phyloP scores from a whole-genome alignment of 441 rosid genomes.

The Eruca vesicaria region DNA sequence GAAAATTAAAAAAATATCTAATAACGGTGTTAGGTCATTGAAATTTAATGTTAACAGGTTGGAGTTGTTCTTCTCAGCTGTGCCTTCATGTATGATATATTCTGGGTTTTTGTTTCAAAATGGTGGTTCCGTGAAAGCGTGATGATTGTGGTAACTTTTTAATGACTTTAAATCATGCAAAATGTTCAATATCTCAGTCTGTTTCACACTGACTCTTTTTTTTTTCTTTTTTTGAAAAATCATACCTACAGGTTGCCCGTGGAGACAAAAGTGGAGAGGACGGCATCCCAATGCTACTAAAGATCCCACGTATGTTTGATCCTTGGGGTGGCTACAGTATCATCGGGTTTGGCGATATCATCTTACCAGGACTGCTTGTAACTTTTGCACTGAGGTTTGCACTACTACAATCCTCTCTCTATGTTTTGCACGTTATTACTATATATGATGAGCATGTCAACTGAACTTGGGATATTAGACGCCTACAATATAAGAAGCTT shows the following conservation, averaged over 20 bases:
- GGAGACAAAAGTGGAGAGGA: slow-evolving; percentile 82
- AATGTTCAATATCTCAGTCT: slow-evolving; percentile 5
- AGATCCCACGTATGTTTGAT: slow-evolving; percentile 79
- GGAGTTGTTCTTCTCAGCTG: slow-evolving; percentile 78
- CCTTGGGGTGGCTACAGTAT: slow-evolving; percentile 88
- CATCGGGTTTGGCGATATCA: slow-evolving; percentile 79
- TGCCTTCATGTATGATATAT: slow-evolving; percentile 77
- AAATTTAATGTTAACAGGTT: slow-evolving; percentile 46
- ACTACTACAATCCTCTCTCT: background rate
- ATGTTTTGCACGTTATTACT: background rate
- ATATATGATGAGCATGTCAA: slow-evolving; percentile 2
- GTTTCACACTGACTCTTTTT: slow-evolving; percentile 1
- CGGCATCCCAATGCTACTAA: slow-evolving; percentile 76
- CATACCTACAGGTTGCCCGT: slow-evolving; percentile 61
- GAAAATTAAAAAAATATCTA: background rate
- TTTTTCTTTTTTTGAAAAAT: background rate
- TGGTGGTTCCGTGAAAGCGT: slow-evolving; percentile 76
- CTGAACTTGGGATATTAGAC: slow-evolving; percentile 1
- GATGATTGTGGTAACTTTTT: slow-evolving; percentile 70
- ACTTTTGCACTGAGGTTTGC: slow-evolving; percentile 70
- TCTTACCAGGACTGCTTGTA: slow-evolving; percentile 68
- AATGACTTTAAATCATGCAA: slow-evolving; percentile 4
- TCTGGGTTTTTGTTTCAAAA: slow-evolving; percentile 79
- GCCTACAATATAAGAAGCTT: background rate
- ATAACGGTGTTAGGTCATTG: slow-evolving; percentile 8